Conservation (phyloP, 352 stramenopile species). For the Phytophthora vignae region DNA sequence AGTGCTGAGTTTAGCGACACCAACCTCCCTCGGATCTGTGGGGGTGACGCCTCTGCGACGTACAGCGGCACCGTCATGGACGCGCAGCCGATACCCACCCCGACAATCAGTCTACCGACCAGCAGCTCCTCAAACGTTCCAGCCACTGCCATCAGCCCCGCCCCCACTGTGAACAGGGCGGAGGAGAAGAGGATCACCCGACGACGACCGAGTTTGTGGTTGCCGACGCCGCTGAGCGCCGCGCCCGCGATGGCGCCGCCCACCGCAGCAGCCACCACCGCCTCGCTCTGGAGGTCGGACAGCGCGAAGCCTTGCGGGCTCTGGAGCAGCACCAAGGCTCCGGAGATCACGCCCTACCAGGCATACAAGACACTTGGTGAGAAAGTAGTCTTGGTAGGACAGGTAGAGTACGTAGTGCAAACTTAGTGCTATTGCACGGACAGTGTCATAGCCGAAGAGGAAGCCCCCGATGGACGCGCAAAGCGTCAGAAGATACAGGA, state of each 20-base stretch:
- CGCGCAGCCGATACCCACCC: constrained; percentile 70
- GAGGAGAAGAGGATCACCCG: constrained; percentile 75
- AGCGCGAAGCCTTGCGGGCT: constrained; percentile 68
- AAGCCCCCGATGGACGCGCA: constrained; percentile 82
- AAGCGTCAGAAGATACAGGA: constrained; percentile 74
- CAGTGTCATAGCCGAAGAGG: constrained; percentile 88
- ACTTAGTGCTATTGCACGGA: constrained; percentile 10
- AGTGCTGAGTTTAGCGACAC: constrained; percentile 84
- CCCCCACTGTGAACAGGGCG: constrained; percentile 66
- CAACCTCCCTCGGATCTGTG: constrained; percentile 65
- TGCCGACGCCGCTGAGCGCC: constrained; percentile 63
- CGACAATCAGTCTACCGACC: constrained; percentile 65
- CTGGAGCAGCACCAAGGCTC: constrained; percentile 76
- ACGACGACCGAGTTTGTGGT: constrained; percentile 64
- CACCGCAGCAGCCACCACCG: constrained; percentile 75
- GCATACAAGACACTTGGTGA: background rate
- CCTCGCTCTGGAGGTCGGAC: constrained; percentile 64
- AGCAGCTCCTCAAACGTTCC: constrained; percentile 61
- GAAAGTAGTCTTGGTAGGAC: background rate
- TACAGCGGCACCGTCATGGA: constrained; percentile 86
- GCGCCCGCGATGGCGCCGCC: constrained; percentile 77
- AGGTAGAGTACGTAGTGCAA: background rate
- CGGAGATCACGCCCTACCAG: constrained; percentile 74
- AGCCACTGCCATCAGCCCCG: constrained; percentile 64
- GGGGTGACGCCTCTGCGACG: constrained; percentile 77